Evolutionary conservation across 805 yeast genomes (phyloP).

Genomic region (Isabelozyma rhagii): DNA sequence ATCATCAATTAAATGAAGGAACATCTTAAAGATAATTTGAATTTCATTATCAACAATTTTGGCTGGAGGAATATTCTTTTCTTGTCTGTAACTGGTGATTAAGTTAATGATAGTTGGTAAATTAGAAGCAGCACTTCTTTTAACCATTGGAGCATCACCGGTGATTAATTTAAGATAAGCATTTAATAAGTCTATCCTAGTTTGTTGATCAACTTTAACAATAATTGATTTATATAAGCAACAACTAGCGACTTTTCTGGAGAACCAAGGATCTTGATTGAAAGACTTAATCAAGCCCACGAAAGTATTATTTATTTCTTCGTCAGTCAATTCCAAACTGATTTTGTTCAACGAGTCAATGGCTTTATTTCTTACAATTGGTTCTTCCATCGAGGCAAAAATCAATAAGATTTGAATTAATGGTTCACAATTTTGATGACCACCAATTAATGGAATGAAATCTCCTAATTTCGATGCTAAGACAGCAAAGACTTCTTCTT

Average conservation of each 20-base stretch:
- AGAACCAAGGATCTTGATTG: constrained; percentile 91
- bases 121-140: constrained; percentile 87
- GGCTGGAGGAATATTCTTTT: constrained; percentile 17
- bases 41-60: constrained; percentile 52
- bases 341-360: constrained; percentile 78
- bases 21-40: constrained; percentile 79
- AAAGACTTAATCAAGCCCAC: constrained; percentile 75
- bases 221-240: constrained; percentile 78
- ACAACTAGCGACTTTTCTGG: constrained; percentile 85
- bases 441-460: constrained; percentile 89
- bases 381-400: constrained; percentile 91
- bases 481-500: constrained; percentile 94
- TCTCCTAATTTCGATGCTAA: constrained; percentile 87
- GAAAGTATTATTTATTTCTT: constrained; percentile 63
- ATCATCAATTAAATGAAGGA: constrained; percentile 71
- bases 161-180: constrained; percentile 67
- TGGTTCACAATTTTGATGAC: constrained; percentile 53
- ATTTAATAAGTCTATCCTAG: constrained; percentile 60
- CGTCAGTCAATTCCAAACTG: constrained; percentile 57
- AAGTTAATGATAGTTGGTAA: constrained; percentile 72
- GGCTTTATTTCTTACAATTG: constrained; percentile 92
- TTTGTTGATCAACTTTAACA: constrained; percentile 50
- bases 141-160: constrained; percentile 97
- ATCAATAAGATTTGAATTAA: constrained; percentile 67
- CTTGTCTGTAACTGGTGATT: constrained; percentile 38